phyloP scores from a whole-genome alignment of 2,329 filamentous ascomycete species.

The Fusarium sp. region DNA sequence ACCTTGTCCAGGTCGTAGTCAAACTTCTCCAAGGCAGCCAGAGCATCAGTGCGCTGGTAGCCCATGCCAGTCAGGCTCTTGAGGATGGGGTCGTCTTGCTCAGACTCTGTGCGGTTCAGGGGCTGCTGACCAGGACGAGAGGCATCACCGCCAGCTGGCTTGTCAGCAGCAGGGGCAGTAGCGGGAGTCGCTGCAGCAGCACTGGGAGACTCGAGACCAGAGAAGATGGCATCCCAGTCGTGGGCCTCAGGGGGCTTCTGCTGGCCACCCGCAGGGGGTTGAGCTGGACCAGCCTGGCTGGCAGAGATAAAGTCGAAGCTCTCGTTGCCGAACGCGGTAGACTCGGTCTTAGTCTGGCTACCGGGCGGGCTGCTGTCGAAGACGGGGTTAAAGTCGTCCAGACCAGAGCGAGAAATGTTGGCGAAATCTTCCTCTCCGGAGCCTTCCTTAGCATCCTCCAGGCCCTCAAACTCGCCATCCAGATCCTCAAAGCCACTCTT shows the following conservation, averaged over 20 bases:
- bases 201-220: conserved; percentile 74
- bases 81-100: conserved; percentile 91
- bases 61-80: conserved; percentile 93
- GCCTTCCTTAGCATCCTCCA: conserved; percentile 87
- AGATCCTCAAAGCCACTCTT: conserved; percentile 78
- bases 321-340: conserved; percentile 64
- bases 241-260: conserved; percentile 65
- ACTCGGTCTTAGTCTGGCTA: conserved; percentile 66
- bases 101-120: conserved; percentile 75
- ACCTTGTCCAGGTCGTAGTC: conserved; percentile 98
- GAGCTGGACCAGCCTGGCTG: conserved; percentile 46
- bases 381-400: conserved; percentile 84
- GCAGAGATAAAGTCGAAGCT: conserved; percentile 70
- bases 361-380: conserved; percentile 78
- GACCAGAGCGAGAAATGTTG: conserved; percentile 75
- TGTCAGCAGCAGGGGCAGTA: conserved; percentile 33
- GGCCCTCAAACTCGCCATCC: conserved; percentile 83
- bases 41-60: conserved; percentile 78
- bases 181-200: conserved; percentile 44
- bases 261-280: conserved; percentile 54
- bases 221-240: conserved; percentile 97
- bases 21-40: conserved; percentile 89
- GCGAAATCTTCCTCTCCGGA: conserved; percentile 84
- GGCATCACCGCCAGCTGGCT: conserved; percentile 22
- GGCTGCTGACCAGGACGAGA: conserved; percentile 44